These are phyloP conservation scores for Ophiostoma pallidulum DNA, from an alignment of 2,329 filamentous ascomycete species.

Conservation along the genomic window DNA sequence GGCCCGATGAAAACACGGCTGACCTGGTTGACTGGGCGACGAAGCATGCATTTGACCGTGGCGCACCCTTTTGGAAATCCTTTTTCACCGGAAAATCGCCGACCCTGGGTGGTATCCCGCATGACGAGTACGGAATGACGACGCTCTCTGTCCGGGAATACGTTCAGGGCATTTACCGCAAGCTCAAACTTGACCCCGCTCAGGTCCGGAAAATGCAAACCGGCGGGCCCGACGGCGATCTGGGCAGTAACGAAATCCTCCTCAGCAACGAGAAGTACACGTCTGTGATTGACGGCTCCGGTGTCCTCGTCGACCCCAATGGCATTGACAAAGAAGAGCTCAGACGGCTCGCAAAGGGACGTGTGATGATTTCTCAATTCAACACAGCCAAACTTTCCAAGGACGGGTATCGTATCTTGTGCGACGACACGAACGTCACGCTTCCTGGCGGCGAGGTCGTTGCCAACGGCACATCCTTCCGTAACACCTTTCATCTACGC, in stretches of 20 bases:
- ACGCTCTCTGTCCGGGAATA: slow-evolving; percentile 94
- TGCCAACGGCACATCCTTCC: slow-evolving; percentile 88
- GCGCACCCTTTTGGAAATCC: slow-evolving; percentile 98
- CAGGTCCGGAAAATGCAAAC: slow-evolving; percentile 92
- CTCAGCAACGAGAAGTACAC: slow-evolving; percentile 94
- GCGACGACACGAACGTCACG: slow-evolving; percentile 83
- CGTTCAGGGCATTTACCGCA: slow-evolving; percentile 92
- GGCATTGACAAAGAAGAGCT: slow-evolving; percentile 81
- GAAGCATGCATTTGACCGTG: slow-evolving; percentile 75
- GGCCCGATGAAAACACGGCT: slow-evolving; percentile 96
- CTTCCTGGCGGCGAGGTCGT: slow-evolving; percentile 80
- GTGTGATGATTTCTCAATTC: slow-evolving; percentile 83
- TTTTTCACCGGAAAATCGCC: slow-evolving; percentile 99
- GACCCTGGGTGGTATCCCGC: slow-evolving; percentile 89
- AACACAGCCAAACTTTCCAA: slow-evolving; percentile 76
- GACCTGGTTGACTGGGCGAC: slow-evolving; percentile 99
- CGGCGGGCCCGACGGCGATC: slow-evolving; percentile 89
- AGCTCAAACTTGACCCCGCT: slow-evolving; percentile 78
- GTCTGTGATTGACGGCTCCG: slow-evolving; percentile 89
- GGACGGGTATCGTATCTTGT: slow-evolving; percentile 82
- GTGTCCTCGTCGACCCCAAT: slow-evolving; percentile 87
- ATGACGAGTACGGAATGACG: slow-evolving; percentile 96
- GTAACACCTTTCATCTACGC: slow-evolving; percentile 93
- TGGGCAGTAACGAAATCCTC: slow-evolving; percentile 96
- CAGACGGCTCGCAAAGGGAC: slow-evolving; percentile 70